phyloP scores from a whole-genome alignment of 2,329 filamentous ascomycete genomes.

The Kalmusia sp. region DNA sequence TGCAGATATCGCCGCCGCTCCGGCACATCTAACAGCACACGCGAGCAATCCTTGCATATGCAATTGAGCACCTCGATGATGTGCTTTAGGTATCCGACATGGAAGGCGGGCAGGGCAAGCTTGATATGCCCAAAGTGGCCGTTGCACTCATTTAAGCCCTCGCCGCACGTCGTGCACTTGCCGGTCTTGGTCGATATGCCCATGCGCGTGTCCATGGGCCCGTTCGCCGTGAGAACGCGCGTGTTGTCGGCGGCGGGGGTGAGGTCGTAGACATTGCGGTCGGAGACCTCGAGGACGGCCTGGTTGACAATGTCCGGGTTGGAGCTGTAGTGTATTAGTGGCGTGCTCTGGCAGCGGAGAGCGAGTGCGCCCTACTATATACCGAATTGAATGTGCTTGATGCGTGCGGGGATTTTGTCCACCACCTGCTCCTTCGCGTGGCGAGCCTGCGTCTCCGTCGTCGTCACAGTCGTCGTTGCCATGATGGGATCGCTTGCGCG shows the following conservation, averaged over 20 bases:
- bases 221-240: slow-evolving; percentile 78
- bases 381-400: slow-evolving; percentile 92
- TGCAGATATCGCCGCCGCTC: slow-evolving; percentile 81
- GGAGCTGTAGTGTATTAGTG: slow-evolving; percentile 63
- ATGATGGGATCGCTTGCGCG: slow-evolving; percentile 5
- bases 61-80: slow-evolving; percentile 91
- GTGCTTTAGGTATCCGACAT: slow-evolving; percentile 94
- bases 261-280: slow-evolving; percentile 91
- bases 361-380: slow-evolving; percentile 67
- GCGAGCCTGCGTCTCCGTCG: slow-evolving; percentile 14
- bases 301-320: slow-evolving; percentile 96
- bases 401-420: slow-evolving; percentile 87
- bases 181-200: slow-evolving; percentile 86
- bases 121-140: slow-evolving; percentile 96
- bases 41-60: slow-evolving; percentile 92
- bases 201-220: slow-evolving; percentile 86
- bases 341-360: background rate
- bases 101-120: slow-evolving; percentile 89
- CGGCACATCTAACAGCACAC: slow-evolving; percentile 79
- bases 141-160: slow-evolving; percentile 82
- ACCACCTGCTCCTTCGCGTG: slow-evolving; percentile 84
- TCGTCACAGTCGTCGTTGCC: slow-evolving; percentile 12
- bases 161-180: slow-evolving; percentile 82
- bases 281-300: slow-evolving; percentile 92
- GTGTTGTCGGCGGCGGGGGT: slow-evolving; percentile 64